Percentiles rank a stretch among this genome's conserved stretches.
Evolutionary conservation across 805 yeast species (phyloP).

Genomic region (Suhomyces tanzawaensis): DNA sequence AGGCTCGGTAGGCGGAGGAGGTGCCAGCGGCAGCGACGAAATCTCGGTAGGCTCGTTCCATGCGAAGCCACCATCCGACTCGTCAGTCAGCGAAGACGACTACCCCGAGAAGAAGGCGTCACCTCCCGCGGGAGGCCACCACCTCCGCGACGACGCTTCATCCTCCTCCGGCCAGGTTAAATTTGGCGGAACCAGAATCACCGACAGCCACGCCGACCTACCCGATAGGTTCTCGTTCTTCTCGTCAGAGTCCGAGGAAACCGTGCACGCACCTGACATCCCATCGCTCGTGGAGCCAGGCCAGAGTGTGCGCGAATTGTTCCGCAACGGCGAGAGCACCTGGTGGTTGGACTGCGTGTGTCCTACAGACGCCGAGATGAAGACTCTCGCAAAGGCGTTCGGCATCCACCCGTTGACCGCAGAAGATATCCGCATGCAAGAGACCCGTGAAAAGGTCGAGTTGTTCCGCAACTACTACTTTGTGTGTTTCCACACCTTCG

Average conservation of each 20-base stretch:
- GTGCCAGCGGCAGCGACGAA: neutral
- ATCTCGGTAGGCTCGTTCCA: constrained; percentile 5
- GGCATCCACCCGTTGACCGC: constrained; percentile 98
- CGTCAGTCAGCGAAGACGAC: constrained; percentile 22
- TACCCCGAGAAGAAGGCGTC: constrained; percentile 9
- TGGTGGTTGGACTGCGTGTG: constrained; percentile 80
- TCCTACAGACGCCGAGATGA: constrained; percentile 95
- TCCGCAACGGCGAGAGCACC: constrained; percentile 25
- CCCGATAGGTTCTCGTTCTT: constrained; percentile 52
- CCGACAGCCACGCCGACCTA: constrained; percentile 24
- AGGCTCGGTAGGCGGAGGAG: neutral
- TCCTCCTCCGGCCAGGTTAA: constrained; percentile 33
- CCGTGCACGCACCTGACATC: constrained; percentile 27
- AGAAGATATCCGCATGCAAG: constrained; percentile 95
- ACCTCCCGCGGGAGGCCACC: neutral
- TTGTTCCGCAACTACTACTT: constrained; percentile 85
- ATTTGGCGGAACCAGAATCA: constrained; percentile 39
- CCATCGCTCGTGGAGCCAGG: constrained; percentile 22
- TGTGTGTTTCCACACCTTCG: constrained; percentile 96
- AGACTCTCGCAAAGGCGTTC: constrained; percentile 84
- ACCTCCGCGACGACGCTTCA: constrained; percentile 17
- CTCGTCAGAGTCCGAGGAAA: constrained; percentile 26
- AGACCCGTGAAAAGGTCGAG: constrained; percentile 96
- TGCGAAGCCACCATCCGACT: constrained; percentile 16
- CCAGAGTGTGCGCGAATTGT: constrained; percentile 20